Evolutionary conservation across 148 eudicot genomes (phyloP).

Genomic region (Nyssa sinensis): DNA sequence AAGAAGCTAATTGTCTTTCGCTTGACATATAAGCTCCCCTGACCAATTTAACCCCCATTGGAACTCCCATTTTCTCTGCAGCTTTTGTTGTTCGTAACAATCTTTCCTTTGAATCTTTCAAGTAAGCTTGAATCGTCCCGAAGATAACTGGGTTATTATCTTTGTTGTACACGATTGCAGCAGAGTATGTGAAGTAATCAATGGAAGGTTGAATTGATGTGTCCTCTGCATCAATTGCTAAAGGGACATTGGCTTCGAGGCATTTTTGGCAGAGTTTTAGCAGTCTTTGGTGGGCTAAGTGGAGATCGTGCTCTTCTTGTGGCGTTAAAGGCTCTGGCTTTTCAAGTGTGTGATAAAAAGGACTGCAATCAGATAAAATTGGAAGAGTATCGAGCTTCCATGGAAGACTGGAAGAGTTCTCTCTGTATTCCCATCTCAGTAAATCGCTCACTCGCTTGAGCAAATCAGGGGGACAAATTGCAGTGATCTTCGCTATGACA

Average conservation of each 20-base stretch:
- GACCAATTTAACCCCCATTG: slow-evolving; percentile 79
- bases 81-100: slow-evolving; percentile 37
- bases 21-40: slow-evolving; percentile 91
- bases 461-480: slow-evolving; percentile 59
- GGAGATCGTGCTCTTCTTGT: too few species aligned
- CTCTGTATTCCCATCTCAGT: slow-evolving; percentile 72
- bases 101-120: slow-evolving; percentile 77
- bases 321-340: slow-evolving; percentile 68
- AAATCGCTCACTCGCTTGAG: slow-evolving; percentile 66
- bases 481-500: slow-evolving; percentile 78
- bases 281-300: too few species aligned
- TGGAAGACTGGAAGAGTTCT: slow-evolving; percentile 58
- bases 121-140: slow-evolving; percentile 74
- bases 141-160: slow-evolving; percentile 49
- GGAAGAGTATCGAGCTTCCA: slow-evolving; percentile 81
- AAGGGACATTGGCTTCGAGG: slow-evolving; percentile 56
- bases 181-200: slow-evolving; percentile 74
- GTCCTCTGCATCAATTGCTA: slow-evolving; percentile 88
- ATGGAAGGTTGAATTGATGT: slow-evolving; percentile 75
- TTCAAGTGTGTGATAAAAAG: slow-evolving; percentile 69
- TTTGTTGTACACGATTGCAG: slow-evolving; percentile 49
- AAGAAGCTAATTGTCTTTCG: slow-evolving; percentile 56
- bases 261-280: slow-evolving; percentile 49
- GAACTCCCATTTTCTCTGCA: slow-evolving; percentile 66
- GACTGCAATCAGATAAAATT: slow-evolving; percentile 62